Evolutionary conservation across 108 stramenopile genomes (phyloP), one percentile per base, ranked within the genome.

Genomic region (Cyclotella kingstonii): DNA sequence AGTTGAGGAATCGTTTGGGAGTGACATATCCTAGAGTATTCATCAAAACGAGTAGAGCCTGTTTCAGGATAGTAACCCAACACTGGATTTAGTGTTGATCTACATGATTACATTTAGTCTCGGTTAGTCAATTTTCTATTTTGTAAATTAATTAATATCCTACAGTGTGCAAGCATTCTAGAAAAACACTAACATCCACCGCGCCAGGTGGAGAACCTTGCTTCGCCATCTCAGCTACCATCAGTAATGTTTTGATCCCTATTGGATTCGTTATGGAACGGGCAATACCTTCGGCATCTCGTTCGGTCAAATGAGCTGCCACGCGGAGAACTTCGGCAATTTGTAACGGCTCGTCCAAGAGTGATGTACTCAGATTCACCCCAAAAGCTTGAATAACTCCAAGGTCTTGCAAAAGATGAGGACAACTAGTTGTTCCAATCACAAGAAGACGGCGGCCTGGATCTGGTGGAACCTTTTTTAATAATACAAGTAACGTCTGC

Each of bases 221-320:
- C 56, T 94, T 86, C 14, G 98, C 98, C 98, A 99, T 99, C 76
- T 96, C 95, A 17, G 89, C 85, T 7, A 96, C 89, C 90, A 96
- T 91, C 47, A 99, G 64, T 21, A 99, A 71, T 51, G 93, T 88
- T 77, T 99, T 99, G 76, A 99, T 93, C 55, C 96, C 97, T 56
- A 99, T 97, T 0, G 97, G 95, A 55, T 95, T 86, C 14, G 77
- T 77, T 63, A 98, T 94, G 4, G 89, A 85, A 51, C 81, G 76
- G 25, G 92, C 90, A 63, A 99, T 99, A 22, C 59, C 74, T 33
- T 80, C 63, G 18, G 95, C 87, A 54, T 95, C 96, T 21, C 68
- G 66, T 50, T 87, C 85, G 19, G 52, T 63, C 79, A 89, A 73
- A 39, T 87, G 80, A 40, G 92, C 95, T 6, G 92, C 83, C 5